phyloP scores from a whole-genome alignment of 805 yeast species.

The Alloascoidea africana region DNA sequence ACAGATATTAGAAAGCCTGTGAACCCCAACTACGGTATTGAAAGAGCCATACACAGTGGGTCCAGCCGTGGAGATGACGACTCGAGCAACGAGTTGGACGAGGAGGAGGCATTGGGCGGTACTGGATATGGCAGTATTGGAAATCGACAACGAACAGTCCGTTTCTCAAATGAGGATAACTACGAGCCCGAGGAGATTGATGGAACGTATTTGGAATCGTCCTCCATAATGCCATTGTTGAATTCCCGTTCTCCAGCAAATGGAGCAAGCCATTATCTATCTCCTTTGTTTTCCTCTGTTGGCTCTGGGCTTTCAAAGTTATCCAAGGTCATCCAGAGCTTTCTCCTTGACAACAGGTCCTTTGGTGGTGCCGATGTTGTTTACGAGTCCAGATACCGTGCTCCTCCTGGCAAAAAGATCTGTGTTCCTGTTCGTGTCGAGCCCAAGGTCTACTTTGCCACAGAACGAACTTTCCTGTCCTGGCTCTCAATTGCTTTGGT shows the following conservation, averaged over 20 bases:
- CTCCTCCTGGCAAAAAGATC: constrained; percentile 83
- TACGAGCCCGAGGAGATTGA: constrained; percentile 7
- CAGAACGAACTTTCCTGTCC: constrained; percentile 85
- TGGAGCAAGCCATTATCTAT: background rate
- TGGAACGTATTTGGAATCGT: background rate
- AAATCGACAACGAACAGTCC: constrained; percentile 5
- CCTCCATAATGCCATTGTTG: background rate
- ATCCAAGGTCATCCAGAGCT: background rate
- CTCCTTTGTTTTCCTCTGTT: background rate
- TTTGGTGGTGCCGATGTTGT: constrained; percentile 1
- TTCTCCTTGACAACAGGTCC: background rate
- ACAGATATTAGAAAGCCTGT: constrained; percentile 88
- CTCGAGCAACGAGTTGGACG: constrained; percentile 16
- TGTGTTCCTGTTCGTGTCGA: constrained; percentile 93
- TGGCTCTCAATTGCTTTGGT: constrained; percentile 90
- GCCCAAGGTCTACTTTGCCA: constrained; percentile 98
- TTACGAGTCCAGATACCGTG: constrained; percentile 39
- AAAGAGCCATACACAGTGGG: constrained; percentile 25
- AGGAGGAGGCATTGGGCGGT: constrained; percentile 12
- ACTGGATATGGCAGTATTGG: constrained; percentile 11
- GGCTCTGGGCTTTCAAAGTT: background rate
- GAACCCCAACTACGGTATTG: constrained; percentile 46
- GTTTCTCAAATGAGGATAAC: constrained; percentile 10
- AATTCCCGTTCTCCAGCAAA: background rate
- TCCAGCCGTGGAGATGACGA: constrained; percentile 16